Percentiles rank a stretch among this genome's conserved stretches.
phyloP scores from a whole-genome alignment of 2,329 filamentous ascomycete genomes.

The Venturia carpophila region DNA sequence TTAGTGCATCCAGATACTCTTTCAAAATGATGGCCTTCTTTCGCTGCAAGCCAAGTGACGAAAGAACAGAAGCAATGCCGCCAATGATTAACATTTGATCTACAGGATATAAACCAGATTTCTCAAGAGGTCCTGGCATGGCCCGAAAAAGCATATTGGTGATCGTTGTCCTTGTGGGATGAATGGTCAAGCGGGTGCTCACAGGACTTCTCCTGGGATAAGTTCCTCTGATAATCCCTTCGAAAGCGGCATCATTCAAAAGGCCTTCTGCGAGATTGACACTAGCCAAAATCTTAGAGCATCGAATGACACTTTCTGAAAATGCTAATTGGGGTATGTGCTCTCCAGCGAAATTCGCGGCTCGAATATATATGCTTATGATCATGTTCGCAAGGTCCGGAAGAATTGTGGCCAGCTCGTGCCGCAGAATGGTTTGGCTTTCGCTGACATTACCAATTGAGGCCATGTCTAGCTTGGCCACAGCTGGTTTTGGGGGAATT shows the following conservation, averaged over 20 bases:
- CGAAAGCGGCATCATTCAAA: conserved; percentile 52
- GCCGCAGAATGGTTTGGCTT: conserved; percentile 25
- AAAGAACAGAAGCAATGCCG: conserved; percentile 80
- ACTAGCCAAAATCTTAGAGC: conserved; percentile 60
- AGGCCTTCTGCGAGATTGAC: conserved; percentile 59
- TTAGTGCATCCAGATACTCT: conserved; percentile 74
- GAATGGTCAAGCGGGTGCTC: conserved; percentile 34
- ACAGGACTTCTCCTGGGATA: conserved; percentile 33
- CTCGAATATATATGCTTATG: conserved; percentile 62
- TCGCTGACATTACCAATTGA: conserved; percentile 21
- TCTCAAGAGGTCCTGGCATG: conserved; percentile 53
- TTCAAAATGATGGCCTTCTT: conserved; percentile 88
- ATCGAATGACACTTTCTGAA: conserved; percentile 65
- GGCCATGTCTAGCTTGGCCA: neutral
- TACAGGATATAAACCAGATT: conserved; percentile 57
- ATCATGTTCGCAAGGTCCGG: conserved; percentile 72
- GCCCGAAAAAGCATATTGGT: conserved; percentile 58
- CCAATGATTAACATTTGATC: conserved; percentile 74
- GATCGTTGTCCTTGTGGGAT: conserved; percentile 49
- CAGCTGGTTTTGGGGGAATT: conserved; percentile 7
- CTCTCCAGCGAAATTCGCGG: conserved; percentile 55
- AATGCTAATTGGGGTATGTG: conserved; percentile 62
- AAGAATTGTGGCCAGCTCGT: conserved; percentile 50
- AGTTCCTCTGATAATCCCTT: conserved; percentile 34
- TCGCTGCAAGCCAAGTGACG: conserved; percentile 67